Percentiles rank a stretch among this genome's conserved stretches.
Conservation (phyloP, 257 asterid genomes). For the Solanum paucissectum region DNA sequence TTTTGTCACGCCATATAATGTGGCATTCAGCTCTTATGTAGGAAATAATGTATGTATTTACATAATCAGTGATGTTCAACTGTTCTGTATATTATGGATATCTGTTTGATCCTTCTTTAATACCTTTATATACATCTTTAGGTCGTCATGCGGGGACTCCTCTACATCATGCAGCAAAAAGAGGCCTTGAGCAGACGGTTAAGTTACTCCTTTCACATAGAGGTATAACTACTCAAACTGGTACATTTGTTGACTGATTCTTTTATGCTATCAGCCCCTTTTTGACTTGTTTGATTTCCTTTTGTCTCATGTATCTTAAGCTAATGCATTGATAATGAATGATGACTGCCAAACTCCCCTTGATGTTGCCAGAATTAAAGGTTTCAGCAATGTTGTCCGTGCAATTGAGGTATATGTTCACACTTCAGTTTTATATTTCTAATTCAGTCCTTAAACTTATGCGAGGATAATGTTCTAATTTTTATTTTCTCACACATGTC, state of each 20-base stretch:
- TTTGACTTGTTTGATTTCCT: not conserved
- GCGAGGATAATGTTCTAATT: not conserved
- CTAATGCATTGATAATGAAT: slow-evolving; percentile 77
- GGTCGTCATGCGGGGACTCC: slow-evolving; percentile 95
- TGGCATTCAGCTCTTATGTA: not conserved
- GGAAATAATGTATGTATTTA: not conserved
- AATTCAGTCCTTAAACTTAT: not conserved
- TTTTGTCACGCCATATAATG: not conserved
- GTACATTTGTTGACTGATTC: not conserved
- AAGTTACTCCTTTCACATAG: slow-evolving; percentile 80
- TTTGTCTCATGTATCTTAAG: slow-evolving; percentile 29
- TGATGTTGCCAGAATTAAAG: slow-evolving; percentile 87
- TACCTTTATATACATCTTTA: slow-evolving; percentile 11
- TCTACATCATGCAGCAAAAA: slow-evolving; percentile 92
- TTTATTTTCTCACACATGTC: not conserved
- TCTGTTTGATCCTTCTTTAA: not conserved
- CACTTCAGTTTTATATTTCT: not conserved
- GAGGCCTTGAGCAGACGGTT: slow-evolving; percentile 89
- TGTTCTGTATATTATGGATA: not conserved
- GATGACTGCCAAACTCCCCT: slow-evolving; percentile 92
- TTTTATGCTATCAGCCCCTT: not conserved
- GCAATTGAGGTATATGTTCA: slow-evolving; percentile 65
- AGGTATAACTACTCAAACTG: slow-evolving; percentile 34
- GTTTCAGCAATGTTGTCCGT: slow-evolving; percentile 69
- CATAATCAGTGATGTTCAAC: not conserved